Percentiles rank a stretch among this genome's conserved stretches.
These are phyloP conservation scores for Aureobasidium sp. DNA, from an alignment of 2,329 filamentous ascomycete genomes.

Conservation along the genomic window DNA sequence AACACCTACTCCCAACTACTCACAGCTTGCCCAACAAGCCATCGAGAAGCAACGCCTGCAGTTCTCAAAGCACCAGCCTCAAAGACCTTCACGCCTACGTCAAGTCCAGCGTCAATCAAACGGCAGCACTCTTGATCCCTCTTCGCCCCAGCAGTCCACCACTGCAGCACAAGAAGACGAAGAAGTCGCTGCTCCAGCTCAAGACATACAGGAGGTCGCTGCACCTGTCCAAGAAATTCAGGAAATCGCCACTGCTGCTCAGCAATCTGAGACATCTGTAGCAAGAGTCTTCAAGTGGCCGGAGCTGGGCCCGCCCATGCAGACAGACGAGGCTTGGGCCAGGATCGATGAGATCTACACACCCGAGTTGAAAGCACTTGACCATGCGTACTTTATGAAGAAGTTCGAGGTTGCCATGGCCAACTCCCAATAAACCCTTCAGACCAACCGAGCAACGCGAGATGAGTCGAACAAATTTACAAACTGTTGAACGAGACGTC, in stretches of 20 bases:
- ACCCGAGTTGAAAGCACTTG: not conserved
- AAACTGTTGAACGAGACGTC: not conserved
- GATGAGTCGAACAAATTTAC: not conserved
- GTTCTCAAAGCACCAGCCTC: conserved; percentile 32
- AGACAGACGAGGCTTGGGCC: not conserved
- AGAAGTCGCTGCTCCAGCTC: not conserved
- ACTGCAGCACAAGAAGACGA: not conserved
- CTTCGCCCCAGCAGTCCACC: not conserved
- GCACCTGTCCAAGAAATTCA: not conserved
- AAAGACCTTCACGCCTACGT: conserved; percentile 37
- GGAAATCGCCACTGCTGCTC: not conserved
- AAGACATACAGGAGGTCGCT: not conserved
- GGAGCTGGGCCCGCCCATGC: not conserved
- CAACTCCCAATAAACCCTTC: not conserved
- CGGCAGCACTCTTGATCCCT: not conserved
- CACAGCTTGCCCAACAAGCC: conserved; percentile 9
- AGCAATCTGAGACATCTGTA: not conserved
- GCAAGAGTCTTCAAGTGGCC: not conserved
- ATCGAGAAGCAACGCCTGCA: conserved; percentile 12
- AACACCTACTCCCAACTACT: conserved; percentile 3
- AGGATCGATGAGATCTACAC: not conserved
- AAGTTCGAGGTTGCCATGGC: not conserved
- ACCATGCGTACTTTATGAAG: not conserved
- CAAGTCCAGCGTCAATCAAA: conserved; percentile 24
- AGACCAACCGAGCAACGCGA: not conserved